Evolutionary conservation across 371 early-diverging fungal species (phyloP).

Genomic region (Rhizopus sp.): DNA sequence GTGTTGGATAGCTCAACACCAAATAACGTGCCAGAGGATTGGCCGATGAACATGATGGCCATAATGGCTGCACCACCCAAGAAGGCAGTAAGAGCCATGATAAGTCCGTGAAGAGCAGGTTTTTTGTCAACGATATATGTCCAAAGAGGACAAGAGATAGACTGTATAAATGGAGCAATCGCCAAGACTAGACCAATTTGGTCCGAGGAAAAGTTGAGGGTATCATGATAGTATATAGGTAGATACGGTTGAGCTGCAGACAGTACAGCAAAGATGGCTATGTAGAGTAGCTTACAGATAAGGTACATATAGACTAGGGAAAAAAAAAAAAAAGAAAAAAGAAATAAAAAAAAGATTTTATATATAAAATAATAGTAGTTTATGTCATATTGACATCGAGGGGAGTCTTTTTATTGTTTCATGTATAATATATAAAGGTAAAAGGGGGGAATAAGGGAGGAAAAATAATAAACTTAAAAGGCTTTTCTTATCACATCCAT

Average conservation of each 20-base stretch:
- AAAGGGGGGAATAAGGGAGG: slow-evolving; percentile 2
- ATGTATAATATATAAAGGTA: not conserved
- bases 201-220: slow-evolving; percentile 40
- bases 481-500: slow-evolving; percentile 35
- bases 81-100: slow-evolving; percentile 40
- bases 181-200: slow-evolving; percentile 49
- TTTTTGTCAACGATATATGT: slow-evolving; percentile 40
- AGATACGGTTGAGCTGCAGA: slow-evolving; percentile 48
- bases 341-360: not conserved
- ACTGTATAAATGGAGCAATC: slow-evolving; percentile 52
- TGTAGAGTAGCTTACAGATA: slow-evolving; percentile 40
- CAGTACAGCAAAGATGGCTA: slow-evolving; percentile 38
- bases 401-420: not conserved
- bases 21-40: slow-evolving; percentile 11
- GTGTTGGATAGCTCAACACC: slow-evolving; percentile 19
- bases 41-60: slow-evolving; percentile 39
- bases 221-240: slow-evolving; percentile 43
- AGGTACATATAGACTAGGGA: slow-evolving; percentile 18
- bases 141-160: slow-evolving; percentile 51
- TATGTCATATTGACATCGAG: slow-evolving; percentile 4
- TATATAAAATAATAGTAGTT: not conserved
- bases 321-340: slow-evolving; percentile 1
- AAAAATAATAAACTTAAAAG: slow-evolving; percentile 12
- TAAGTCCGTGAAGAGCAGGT: slow-evolving; percentile 36
- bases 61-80: slow-evolving; percentile 41